A percentile compares a stretch with the other conserved stretches of the same genome.
phyloP scores from a whole-genome alignment of 1,284 basidiomycete genomes.

The Trichosporon sp. region DNA sequence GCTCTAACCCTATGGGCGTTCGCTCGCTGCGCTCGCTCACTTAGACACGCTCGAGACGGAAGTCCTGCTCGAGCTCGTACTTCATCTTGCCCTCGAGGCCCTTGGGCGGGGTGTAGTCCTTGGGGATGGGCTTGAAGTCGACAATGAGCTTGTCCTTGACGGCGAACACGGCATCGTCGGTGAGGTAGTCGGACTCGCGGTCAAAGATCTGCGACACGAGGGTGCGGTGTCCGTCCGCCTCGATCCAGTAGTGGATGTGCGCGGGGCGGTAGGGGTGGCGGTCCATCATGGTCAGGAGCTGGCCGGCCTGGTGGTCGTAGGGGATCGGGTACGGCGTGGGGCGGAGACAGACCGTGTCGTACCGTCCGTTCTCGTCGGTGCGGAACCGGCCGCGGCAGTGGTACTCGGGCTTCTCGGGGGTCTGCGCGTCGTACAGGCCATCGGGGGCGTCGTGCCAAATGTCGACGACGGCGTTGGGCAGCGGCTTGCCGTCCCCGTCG shows the following conservation, averaged over 20 bases:
- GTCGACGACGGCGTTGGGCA: slow-evolving; percentile 51
- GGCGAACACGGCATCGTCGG: slow-evolving; percentile 56
- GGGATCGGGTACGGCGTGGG: slow-evolving; percentile 57
- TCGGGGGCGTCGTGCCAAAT: slow-evolving; percentile 56
- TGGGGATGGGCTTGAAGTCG: slow-evolving; percentile 36
- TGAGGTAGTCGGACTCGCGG: slow-evolving; percentile 51
- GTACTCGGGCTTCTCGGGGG: slow-evolving; percentile 51
- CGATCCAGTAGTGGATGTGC: slow-evolving; percentile 53
- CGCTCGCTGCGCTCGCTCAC: neutral
- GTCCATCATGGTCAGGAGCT: slow-evolving; percentile 50
- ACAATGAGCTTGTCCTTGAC: slow-evolving; percentile 48
- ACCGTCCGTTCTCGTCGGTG: slow-evolving; percentile 50
- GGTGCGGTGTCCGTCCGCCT: slow-evolving; percentile 41
- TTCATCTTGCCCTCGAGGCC: slow-evolving; percentile 28
- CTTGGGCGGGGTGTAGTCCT: slow-evolving; percentile 22
- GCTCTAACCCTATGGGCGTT: too few relatives aligned
- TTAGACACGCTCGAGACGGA: slow-evolving; percentile 29
- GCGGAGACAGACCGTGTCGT: slow-evolving; percentile 46
- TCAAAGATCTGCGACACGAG: slow-evolving; percentile 54
- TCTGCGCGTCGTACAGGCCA: slow-evolving; percentile 56
- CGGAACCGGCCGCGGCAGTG: slow-evolving; percentile 50
- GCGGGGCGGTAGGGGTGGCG: slow-evolving; percentile 55
- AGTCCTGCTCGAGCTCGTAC: slow-evolving; percentile 39
- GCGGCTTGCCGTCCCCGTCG: slow-evolving; percentile 48
- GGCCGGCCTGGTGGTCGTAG: slow-evolving; percentile 52